These are phyloP conservation scores for Rhizopogon sp. DNA, from an alignment of 768 basidiomycete species.

Conservation along the genomic window DNA sequence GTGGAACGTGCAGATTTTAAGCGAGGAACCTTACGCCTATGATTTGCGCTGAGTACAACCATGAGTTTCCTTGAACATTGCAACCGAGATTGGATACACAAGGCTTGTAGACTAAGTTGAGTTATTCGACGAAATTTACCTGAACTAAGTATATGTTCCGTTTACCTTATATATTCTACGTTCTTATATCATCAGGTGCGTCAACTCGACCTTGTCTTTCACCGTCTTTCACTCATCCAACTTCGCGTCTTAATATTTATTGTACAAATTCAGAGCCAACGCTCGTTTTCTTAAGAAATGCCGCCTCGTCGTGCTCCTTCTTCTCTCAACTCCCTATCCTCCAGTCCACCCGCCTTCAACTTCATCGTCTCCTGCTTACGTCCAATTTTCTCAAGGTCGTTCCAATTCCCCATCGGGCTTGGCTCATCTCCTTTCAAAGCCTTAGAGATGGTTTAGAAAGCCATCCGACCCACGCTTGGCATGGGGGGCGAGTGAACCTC, in stretches of 20 bases:
- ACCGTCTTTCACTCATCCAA: not conserved
- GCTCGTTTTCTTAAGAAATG: slow-evolving; percentile 30
- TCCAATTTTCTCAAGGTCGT: slow-evolving; percentile 40
- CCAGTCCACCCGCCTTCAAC: slow-evolving; percentile 11
- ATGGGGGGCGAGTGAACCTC: slow-evolving; percentile 37
- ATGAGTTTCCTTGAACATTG: too few relatives aligned
- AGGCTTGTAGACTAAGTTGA: too few relatives aligned
- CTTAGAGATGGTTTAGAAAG: slow-evolving; percentile 72
- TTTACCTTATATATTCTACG: too few relatives aligned
- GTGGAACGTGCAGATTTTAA: too few relatives aligned
- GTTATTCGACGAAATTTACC: too few relatives aligned
- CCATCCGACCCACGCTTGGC: slow-evolving; percentile 46
- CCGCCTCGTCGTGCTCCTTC: slow-evolving; percentile 43
- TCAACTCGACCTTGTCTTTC: not conserved
- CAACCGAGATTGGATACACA: too few relatives aligned
- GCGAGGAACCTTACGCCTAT: too few relatives aligned
- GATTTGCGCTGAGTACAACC: too few relatives aligned
- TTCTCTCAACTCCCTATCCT: slow-evolving; percentile 32
- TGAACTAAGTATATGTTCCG: too few relatives aligned
- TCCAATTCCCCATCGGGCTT: slow-evolving; percentile 63
- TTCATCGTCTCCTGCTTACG: slow-evolving; percentile 29
- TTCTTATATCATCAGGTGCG: not conserved
- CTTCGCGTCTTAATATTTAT: not conserved
- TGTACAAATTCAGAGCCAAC: slow-evolving; percentile 1
- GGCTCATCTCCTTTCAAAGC: slow-evolving; percentile 59